These are phyloP conservation scores for Brasenia schreberi DNA, from an alignment of 164 flowering plant genomes.

Conservation along the genomic window DNA sequence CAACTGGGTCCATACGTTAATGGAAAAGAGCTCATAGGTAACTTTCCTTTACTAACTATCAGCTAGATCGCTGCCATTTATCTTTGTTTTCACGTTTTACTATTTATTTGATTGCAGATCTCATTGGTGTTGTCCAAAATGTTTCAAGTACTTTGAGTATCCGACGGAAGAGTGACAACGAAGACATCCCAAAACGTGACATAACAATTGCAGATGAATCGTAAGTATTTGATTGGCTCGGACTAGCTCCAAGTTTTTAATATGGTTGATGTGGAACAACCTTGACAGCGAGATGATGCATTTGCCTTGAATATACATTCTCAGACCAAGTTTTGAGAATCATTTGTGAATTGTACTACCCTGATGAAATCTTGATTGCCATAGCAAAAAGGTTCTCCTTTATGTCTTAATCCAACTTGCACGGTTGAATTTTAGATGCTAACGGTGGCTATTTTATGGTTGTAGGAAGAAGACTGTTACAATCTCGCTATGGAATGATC, in stretches of 20 bases:
- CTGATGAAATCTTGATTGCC: no score
- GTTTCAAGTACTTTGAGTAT: constrained; percentile 76
- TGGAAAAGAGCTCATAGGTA: constrained; percentile 72
- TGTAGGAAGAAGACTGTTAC: constrained; percentile 82
- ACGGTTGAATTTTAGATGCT: no score
- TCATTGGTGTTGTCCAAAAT: constrained; percentile 78
- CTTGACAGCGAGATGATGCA: no score
- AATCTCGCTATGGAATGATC: constrained; percentile 88
- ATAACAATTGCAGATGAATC: constrained; percentile 88
- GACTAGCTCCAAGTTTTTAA: background rate
- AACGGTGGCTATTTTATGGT: no score
- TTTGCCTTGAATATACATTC: no score
- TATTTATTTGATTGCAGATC: constrained; percentile 32
- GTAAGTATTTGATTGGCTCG: constrained; percentile 20
- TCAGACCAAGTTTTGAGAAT: no score
- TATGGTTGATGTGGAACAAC: no score
- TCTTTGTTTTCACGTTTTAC: background rate
- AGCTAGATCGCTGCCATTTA: no score
- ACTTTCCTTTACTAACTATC: background rate
- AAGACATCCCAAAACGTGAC: constrained; percentile 77
- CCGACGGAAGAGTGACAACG: constrained; percentile 72
- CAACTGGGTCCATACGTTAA: constrained; percentile 69
- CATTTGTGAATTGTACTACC: no score
- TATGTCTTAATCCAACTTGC: no score
- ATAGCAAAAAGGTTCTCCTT: no score